These are phyloP conservation scores for Crithidia bombi DNA, from an alignment of 208 protist genomes.

Conservation along the genomic window DNA sequence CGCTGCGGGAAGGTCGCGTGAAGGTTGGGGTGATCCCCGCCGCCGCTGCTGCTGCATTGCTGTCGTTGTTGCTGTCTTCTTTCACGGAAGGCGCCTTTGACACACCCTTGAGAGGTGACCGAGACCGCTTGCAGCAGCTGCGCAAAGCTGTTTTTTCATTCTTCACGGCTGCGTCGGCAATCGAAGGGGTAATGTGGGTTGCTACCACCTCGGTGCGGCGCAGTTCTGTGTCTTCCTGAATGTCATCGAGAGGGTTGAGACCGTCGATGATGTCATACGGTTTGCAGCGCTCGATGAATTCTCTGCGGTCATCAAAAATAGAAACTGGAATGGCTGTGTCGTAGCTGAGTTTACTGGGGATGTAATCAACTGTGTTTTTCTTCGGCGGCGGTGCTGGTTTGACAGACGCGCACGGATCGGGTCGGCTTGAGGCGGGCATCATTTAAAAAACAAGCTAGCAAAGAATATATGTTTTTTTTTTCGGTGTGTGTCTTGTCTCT, in stretches of 20 bases:
- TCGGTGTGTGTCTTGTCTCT: too few species aligned
- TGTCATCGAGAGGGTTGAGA: conserved; percentile 49
- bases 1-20: conserved; percentile 19
- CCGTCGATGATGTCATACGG: conserved; percentile 75
- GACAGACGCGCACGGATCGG: neutral
- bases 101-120: conserved; percentile 6
- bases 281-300: conserved; percentile 54
- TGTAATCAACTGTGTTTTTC: conserved; percentile 54
- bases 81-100: conserved; percentile 2
- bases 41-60: neutral
- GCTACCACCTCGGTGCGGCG: neutral
- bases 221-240: neutral
- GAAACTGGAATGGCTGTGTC: conserved; percentile 66
- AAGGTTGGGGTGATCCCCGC: neutral
- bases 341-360: conserved; percentile 53
- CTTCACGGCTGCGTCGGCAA: neutral
- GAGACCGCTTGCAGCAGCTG: conserved; percentile 10
- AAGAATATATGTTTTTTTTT: neutral
- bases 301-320: conserved; percentile 39
- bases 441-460: neutral
- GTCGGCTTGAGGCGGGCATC: conserved; percentile 2
- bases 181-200: too few species aligned
- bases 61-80: conserved; percentile 11
- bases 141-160: neutral
- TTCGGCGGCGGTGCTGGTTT: conserved; percentile 19